Conservation (phyloP, 768 basidiomycete genomes). For the Aureoboletus auriporus region DNA sequence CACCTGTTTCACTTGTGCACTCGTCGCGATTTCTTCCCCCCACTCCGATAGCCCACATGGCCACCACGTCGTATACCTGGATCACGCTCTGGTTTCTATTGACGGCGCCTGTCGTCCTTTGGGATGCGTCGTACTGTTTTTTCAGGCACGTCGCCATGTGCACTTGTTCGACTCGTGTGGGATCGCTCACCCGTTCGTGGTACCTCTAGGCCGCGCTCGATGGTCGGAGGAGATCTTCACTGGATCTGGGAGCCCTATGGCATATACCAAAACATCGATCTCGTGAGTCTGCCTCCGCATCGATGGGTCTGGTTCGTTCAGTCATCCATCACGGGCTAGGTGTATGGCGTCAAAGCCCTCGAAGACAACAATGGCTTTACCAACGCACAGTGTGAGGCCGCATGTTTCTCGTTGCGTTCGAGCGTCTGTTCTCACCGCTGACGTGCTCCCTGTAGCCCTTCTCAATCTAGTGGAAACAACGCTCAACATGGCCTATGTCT, state of each 20-base stretch:
- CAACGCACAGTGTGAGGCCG: constrained; percentile 71
- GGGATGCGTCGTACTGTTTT: constrained; percentile 83
- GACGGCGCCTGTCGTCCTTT: constrained; percentile 48
- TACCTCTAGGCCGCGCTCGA: constrained; percentile 69
- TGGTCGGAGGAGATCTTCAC: constrained; percentile 83
- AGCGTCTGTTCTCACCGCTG: neutral
- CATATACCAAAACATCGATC: constrained; percentile 65
- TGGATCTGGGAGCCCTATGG: constrained; percentile 90
- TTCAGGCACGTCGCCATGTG: constrained; percentile 37
- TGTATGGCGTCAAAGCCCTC: constrained; percentile 72
- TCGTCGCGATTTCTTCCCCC: too few relatives aligned
- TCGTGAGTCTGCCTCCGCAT: constrained; percentile 24
- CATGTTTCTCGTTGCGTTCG: neutral
- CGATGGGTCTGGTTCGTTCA: constrained; percentile 21
- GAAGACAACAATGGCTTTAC: constrained; percentile 73
- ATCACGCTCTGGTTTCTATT: constrained; percentile 68
- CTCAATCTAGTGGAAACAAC: constrained; percentile 76
- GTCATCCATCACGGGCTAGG: constrained; percentile 38
- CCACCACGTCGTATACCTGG: constrained; percentile 52
- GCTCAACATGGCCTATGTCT: constrained; percentile 74
- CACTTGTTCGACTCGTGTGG: too few relatives aligned
- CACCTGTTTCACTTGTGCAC: too few relatives aligned
- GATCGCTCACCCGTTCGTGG: neutral
- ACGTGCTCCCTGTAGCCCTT: constrained; percentile 48
- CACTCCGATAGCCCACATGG: constrained; percentile 33